Percentiles rank a stretch among this genome's conserved stretches.
Evolutionary conservation across 306 rosid genomes (phyloP).

Genomic region (Ceratonia siliqua): DNA sequence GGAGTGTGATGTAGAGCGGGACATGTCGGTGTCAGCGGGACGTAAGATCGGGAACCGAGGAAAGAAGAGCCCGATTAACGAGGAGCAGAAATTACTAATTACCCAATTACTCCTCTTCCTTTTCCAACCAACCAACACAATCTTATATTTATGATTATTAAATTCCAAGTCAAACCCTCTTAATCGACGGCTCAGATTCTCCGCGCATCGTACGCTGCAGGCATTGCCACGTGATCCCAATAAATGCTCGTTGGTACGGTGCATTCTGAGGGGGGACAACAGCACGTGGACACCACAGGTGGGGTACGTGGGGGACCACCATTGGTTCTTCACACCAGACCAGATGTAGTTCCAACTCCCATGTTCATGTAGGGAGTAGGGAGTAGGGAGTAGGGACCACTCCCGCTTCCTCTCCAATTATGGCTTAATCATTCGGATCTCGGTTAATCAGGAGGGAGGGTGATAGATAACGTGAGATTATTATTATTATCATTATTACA

Average conservation of each 20-base stretch:
- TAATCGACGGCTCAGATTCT: slow-evolving; percentile 27
- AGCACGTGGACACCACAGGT: slow-evolving; percentile 40
- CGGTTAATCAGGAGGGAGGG: too few species aligned
- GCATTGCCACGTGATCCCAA: slow-evolving; percentile 37
- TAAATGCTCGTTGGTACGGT: slow-evolving; percentile 15
- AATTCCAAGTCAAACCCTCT: not conserved
- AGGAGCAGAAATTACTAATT: slow-evolving; percentile 29
- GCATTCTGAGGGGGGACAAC: slow-evolving; percentile 25
- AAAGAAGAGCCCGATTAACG: slow-evolving; percentile 34
- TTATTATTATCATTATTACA: too few species aligned
- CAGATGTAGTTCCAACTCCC: not conserved
- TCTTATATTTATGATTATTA: not conserved
- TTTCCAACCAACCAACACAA: not conserved
- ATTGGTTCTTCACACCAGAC: slow-evolving; percentile 5
- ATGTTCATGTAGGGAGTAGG: slow-evolving; percentile 36
- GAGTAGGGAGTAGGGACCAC: too few species aligned
- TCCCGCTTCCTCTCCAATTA: slow-evolving; percentile 36
- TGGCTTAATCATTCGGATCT: slow-evolving; percentile 36
- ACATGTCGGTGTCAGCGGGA: slow-evolving; percentile 46
- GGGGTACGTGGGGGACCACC: slow-evolving; percentile 43
- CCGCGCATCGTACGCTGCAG: slow-evolving; percentile 20
- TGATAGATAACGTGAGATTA: too few species aligned
- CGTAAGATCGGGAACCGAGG: slow-evolving; percentile 37
- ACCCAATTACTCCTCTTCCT: not conserved
- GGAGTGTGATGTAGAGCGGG: not conserved